Base-by-base conservation (phyloP, 148 eudicot species). In the Simmondsia chinensis region DNA sequence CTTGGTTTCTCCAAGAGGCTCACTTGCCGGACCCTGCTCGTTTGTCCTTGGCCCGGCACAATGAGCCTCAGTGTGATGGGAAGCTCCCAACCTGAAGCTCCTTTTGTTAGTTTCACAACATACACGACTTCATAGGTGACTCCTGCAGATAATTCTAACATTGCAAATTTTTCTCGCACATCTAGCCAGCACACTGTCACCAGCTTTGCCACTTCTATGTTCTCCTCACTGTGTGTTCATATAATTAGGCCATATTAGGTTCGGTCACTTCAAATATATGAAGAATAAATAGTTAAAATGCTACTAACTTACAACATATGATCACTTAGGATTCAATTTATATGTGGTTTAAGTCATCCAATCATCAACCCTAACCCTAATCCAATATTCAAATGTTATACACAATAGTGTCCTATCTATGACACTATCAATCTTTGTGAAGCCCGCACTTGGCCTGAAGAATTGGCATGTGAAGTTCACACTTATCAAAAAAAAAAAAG, bases 31-130 rank as follows among this genome's bases (percentile, higher is more conserved):
- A 16, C 36, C 57, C 32, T 13, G n/a, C n/a, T 33, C 1, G 12
- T 4, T 16, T 41, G 23, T 19, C 7, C 43, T 30, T 56, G 46
- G 25, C 56, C 46, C 4, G 65, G 56, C 20, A 37, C 43, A 1
- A 3, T 42, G 12, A 66, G 36, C 26, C 26, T 26, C 1, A 54
- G 48, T 9, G 7, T 32, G 25, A 66, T 39, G 0, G 61, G 71
- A 25, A 59, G 46, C 38, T 59, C 65, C 71, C 65, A 66, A 10
- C 65, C 71, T 7, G 33, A 42, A 16, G 71, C 65, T 12, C 50
- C 46, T 20, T 59, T 66, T 30, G 52, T 59, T 42, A 66, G 19
- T 56, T 66, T 66, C 5, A 66, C 56, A 15, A 17, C 36, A 11
- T 40, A 59, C 1, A 27, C 43, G 12, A 31, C 26, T 38, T 59